Base-by-base conservation (phyloP, 2,329 filamentous ascomycete genomes). In the Pseudogymnoascus sp. region DNA sequence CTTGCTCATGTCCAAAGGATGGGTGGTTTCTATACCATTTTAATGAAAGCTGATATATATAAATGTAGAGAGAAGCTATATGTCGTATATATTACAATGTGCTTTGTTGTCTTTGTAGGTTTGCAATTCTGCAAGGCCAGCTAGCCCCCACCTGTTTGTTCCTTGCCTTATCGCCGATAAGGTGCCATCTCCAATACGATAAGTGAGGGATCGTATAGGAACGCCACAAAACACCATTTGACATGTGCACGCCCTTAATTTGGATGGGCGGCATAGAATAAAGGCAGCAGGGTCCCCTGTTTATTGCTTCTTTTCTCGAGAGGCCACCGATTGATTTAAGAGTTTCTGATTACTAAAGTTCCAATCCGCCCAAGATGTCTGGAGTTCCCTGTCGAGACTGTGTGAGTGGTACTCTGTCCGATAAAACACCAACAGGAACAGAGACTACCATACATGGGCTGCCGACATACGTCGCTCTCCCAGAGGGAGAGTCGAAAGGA, bases 381-480 rank as follows among this genome's bases (percentile, higher is more conserved):
- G 44, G 14, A 31, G 44, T 53, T 53, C 44, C 44, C 14, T 73
- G 69, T 62, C 31, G 66, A 64, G 70, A 71, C 40, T 74, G 74
- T 67, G 72, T 73, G 67, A 64, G 69, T 42, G 80, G 80, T 64
- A 72, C 71, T 12, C 64, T 77, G n/a, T 74, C 77, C 64, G 67
- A 73, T 1, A 75, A 73, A 14, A 70, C 67, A 0, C 76, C 78
- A 1, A 72, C 69, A 2, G 80, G 79, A 23, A 72, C 68, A 8
- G 73, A 74, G 38, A 71, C 73, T 53, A 75, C 68, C 4, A 67
- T 82, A 61, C 77, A 82, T 67, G 75, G 76, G 21, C 66, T 80
- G 16, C 68, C 72, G 28, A 76, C 75, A 14, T 82, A 82, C 65
- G 71, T 82, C 35, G 72, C 78, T 2, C 37, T 64, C 6, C 76